Evolutionary conservation across 164 flowering plant genomes (phyloP), one percentile per base, ranked within the genome.

Genomic region (Stephania yunnanensis): DNA sequence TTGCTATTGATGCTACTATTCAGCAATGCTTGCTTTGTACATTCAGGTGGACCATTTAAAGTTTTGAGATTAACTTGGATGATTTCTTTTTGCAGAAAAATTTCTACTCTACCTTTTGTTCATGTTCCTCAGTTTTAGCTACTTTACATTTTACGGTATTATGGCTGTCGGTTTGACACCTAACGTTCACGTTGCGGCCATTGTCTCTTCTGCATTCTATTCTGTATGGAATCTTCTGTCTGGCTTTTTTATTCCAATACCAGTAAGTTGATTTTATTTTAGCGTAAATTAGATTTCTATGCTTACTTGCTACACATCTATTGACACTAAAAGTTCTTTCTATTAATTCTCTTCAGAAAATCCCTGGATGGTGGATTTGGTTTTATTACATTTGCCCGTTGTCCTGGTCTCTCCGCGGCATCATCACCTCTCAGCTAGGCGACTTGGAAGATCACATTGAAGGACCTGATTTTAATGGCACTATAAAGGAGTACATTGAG

Each of bases 351-450:
- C 9, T 76, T 5, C 74, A 71, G 74, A 76, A 42, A 1, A 71
- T 76, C 25, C 74, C 74, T 4, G 29, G 36, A 12, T 76, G 78
- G 78, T 69, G 68, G 73, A 76, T 17, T 58, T 70, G 78, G 78
- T 76, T 46, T 45, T 61, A 70, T 55, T 61, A 58, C 30, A 12
- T 61, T 52, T 19, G 71, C 46, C 78, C 73, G n/a, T 73, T 71
- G 15, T 68, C 78, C 11, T 76, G 73, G 73, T 70, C 78, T 4
- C 74, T 93, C 11, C 77, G 87, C 10, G 97, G 97, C 1, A 75
- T 90, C 44, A 82, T 93, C 55, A 78, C 80, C 69, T 90, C 94
- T 46, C 97, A 91, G 75, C 89, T 93, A 10, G 93, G 94, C 20
- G 93, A 93, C 73, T 84, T 90, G 48, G 94, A 90, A 55, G 81